Percentiles rank a stretch among this genome's conserved stretches.
Conservation (phyloP, 768 basidiomycete genomes). For the Boletus rubescentipes region DNA sequence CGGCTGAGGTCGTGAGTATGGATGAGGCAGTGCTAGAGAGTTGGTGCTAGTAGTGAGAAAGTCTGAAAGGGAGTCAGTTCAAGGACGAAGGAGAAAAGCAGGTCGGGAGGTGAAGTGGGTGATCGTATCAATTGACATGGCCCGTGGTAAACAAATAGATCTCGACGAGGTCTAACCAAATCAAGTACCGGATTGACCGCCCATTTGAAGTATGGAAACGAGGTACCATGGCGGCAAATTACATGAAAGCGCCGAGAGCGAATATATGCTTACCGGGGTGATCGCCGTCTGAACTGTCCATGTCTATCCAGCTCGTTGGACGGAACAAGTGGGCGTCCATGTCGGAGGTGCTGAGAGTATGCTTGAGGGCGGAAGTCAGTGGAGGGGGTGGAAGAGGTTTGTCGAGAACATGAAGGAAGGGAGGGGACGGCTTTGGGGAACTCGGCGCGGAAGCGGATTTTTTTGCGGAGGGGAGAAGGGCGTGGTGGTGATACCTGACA, state of each 20-base stretch:
- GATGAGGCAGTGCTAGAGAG: conserved; percentile 33
- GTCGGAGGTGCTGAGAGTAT: conserved; percentile 23
- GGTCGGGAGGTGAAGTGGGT: conserved; percentile 7
- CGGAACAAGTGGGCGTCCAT: conserved; percentile 27
- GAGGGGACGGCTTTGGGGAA: conserved; percentile 16
- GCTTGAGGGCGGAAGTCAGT: conserved; percentile 27
- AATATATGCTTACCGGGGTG: conserved; percentile 22
- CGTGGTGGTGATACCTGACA: conserved; percentile 21
- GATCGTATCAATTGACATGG: conserved; percentile 19
- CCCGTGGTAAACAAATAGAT: conserved; percentile 24
- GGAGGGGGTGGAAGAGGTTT: conserved; percentile 43
- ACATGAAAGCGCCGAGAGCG: conserved; percentile 3
- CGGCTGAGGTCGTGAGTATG: conserved; percentile 32
- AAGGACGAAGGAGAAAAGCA: conserved; percentile 15
- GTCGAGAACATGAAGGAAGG: conserved; percentile 24
- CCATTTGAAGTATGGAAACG: conserved; percentile 16
- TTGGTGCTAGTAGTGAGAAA: conserved; percentile 29
- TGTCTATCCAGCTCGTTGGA: conserved; percentile 28
- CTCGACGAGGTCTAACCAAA: conserved; percentile 10
- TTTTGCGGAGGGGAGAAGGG: conserved; percentile 23
- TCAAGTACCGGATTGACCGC: conserved; percentile 7
- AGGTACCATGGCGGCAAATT: conserved; percentile 9
- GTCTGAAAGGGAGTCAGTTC: conserved; percentile 25
- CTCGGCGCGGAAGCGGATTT: conserved; percentile 28
- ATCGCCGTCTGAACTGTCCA: conserved; percentile 1